Base-by-base conservation (phyloP, 2,329 filamentous ascomycete genomes). In the Taxawa tesnikishii region DNA sequence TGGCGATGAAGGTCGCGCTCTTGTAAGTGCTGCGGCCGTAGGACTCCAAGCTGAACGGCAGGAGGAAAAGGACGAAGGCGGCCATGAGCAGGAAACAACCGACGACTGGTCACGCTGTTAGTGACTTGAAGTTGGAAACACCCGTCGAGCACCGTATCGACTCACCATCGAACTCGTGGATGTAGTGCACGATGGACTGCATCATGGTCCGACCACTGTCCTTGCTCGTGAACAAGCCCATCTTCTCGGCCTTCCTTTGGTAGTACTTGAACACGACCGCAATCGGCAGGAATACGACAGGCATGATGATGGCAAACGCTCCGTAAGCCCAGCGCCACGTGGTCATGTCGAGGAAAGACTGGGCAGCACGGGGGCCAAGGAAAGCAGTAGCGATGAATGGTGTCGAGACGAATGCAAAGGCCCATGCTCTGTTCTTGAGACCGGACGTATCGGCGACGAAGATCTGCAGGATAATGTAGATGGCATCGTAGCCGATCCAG, bases 331-430 rank as follows among this genome's bases (percentile, higher is more conserved):
- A 54, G 32, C 50, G 39, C 45, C 49, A 54, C 3, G 34, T 34
- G 19, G 34, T 26, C 14, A 17, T 26, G 4, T 19, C 31, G 27
- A 43, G 21, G 21, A 39, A 43, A 4, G 27, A 32, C 6, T 32
- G 18, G 19, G 37, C 38, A 15, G 40, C 42, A 28, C 29, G 31
- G 2, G 37, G 35, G 9, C 36, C 37, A 14, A 38, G 40, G 32
- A 48, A 53, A 11, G 49, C 48, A 5, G 50, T 54, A 37, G 44
- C 43, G 34, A 54, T 54, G 43, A 49, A 53, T 2, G 50, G 50
- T 3, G 48, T 48, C 6, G 45, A 44, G 4, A 46, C 41, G 32
- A 50, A 51, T 18, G 45, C 50, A 34, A 49, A 48, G 14, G 45
- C 44, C 13, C 50, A 42, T 2, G 44, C 46, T 40, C 51, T 42